These are phyloP conservation scores for Penicillium coprophilum DNA, from an alignment of 495 filamentous ascomycete species.

Conservation along the genomic window DNA sequence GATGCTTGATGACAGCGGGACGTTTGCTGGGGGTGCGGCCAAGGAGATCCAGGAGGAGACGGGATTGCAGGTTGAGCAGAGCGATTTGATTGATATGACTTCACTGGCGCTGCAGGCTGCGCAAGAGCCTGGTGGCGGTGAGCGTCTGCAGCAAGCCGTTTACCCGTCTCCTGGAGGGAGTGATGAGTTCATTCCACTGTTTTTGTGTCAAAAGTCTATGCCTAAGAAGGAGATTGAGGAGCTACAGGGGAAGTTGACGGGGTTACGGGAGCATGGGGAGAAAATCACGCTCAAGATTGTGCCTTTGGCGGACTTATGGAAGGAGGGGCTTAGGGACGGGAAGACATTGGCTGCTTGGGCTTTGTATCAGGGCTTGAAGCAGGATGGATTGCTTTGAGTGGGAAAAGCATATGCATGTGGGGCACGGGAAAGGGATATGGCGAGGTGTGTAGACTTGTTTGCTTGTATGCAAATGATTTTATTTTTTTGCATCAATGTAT, in stretches of 20 bases:
- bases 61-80: constrained; percentile 56
- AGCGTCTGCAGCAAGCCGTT: constrained; percentile 60
- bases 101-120: constrained; percentile 48
- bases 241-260: constrained; percentile 75
- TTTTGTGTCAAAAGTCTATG: constrained; percentile 69
- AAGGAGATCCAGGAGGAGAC: constrained; percentile 83
- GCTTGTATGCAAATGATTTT: too few relatives aligned
- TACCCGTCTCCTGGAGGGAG: constrained; percentile 79
- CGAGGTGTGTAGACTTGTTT: background rate
- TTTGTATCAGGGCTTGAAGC: constrained; percentile 68
- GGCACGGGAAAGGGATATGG: background rate
- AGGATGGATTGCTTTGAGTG: constrained; percentile 61
- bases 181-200: constrained; percentile 82
- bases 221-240: constrained; percentile 60
- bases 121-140: constrained; percentile 26
- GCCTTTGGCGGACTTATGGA: constrained; percentile 71
- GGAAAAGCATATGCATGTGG: background rate
- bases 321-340: constrained; percentile 69
- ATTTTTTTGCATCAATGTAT: background rate
- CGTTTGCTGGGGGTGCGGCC: constrained; percentile 75
- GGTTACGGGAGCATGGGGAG: constrained; percentile 74
- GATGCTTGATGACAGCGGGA: constrained; percentile 79
- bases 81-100: constrained; percentile 69
- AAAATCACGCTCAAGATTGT: constrained; percentile 80
- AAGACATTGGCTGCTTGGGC: constrained; percentile 79